Evolutionary conservation across 371 early-diverging fungal genomes (phyloP).

Genomic region (Actinomucor elegans): DNA sequence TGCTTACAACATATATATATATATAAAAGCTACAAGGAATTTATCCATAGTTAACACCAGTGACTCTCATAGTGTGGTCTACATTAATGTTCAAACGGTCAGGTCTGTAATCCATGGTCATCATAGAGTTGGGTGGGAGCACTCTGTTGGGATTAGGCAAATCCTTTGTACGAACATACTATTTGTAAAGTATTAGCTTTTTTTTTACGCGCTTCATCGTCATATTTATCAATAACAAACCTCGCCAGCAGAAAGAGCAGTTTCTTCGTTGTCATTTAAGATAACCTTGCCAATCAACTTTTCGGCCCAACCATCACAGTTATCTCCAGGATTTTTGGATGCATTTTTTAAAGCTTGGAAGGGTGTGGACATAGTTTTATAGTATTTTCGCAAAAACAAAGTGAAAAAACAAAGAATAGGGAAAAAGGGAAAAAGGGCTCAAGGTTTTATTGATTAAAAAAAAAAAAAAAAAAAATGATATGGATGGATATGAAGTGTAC

Average conservation of each 20-base stretch:
- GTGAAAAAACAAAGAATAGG: no score
- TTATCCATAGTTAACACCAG: constrained; percentile 37
- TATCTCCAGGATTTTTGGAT: not conserved
- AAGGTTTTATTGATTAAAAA: no score
- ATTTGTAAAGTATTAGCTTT: not conserved
- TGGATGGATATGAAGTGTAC: no score
- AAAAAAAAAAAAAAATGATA: no score
- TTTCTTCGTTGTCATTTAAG: constrained; percentile 25
- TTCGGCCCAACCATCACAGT: constrained; percentile 35
- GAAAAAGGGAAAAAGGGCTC: no score
- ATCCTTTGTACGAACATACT: constrained; percentile 35
- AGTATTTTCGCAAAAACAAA: no score
- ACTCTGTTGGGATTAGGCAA: constrained; percentile 33
- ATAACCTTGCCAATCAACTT: constrained; percentile 40
- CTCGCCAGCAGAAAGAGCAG: constrained; percentile 25
- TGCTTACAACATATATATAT: no score
- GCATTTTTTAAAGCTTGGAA: not conserved
- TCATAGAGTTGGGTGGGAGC: constrained; percentile 20
- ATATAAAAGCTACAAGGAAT: not conserved
- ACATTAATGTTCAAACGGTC: constrained; percentile 40
- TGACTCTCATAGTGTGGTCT: constrained; percentile 25
- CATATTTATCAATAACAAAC: constrained; percentile 9
- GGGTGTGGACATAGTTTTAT: constrained; percentile 11
- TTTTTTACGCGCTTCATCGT: not conserved
- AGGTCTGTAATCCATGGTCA: constrained; percentile 42